These are phyloP conservation scores for Fusarium beomiforme DNA, from an alignment of 2,329 filamentous ascomycete genomes.

Conservation along the genomic window DNA sequence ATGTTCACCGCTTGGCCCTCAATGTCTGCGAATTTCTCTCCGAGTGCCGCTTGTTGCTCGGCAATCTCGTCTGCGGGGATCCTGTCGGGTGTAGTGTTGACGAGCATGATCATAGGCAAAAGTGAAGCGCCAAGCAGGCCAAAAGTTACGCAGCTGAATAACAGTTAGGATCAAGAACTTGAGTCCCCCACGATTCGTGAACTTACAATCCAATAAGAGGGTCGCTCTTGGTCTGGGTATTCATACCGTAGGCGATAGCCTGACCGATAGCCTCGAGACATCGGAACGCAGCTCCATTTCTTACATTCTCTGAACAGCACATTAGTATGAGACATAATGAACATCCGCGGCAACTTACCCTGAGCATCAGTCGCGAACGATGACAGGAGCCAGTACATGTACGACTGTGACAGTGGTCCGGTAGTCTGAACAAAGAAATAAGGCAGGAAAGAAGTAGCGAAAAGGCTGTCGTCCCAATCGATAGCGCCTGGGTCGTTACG, in stretches of 20 bases:
- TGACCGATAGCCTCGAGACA: slow-evolving; percentile 9
- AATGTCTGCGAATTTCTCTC: background rate
- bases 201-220: slow-evolving; percentile 3
- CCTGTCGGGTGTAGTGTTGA: slow-evolving; percentile 9
- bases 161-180: rapidly evolving
- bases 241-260: slow-evolving; percentile 16
- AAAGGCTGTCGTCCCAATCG: slow-evolving; percentile 7
- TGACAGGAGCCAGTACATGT: slow-evolving; percentile 19
- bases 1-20: background rate
- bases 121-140: background rate
- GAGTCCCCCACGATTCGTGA: rapidly evolving
- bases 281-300: slow-evolving; percentile 10
- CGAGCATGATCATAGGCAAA: slow-evolving; percentile 18
- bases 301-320: background rate
- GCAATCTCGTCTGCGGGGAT: slow-evolving; percentile 17
- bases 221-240: slow-evolving; percentile 12
- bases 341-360: background rate
- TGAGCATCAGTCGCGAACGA: slow-evolving; percentile 14
- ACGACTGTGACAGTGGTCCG: background rate
- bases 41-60: background rate
- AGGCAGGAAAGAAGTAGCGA: background rate
- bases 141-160: background rate
- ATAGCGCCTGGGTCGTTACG: background rate
- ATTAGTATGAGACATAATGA: rapidly evolving
- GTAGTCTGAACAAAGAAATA: slow-evolving; percentile 20